Evolutionary conservation across 2,329 filamentous ascomycete species (phyloP).

Genomic region (Chrysoporthe puriensis): DNA sequence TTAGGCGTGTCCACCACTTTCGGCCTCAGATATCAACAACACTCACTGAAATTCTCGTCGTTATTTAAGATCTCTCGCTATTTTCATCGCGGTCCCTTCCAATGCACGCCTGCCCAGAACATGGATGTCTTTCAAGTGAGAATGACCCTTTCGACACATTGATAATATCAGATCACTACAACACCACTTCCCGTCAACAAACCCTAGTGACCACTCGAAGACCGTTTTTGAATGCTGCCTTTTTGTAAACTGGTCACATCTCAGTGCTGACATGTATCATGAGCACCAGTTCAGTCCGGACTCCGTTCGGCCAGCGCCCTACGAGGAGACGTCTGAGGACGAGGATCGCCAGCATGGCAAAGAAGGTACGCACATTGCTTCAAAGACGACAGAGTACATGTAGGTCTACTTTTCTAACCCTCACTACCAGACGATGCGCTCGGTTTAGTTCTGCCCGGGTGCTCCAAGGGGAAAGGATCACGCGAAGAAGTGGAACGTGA

Average conservation of each 20-base stretch:
- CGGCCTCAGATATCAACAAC: neutral
- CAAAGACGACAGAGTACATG: neutral
- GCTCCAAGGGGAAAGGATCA: conserved; percentile 7
- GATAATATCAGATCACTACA: neutral
- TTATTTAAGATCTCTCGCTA: neutral
- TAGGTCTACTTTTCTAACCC: neutral
- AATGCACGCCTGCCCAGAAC: neutral
- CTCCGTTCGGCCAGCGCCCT: conserved; percentile 10
- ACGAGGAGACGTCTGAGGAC: neutral
- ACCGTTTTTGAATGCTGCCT: neutral
- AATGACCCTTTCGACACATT: neutral
- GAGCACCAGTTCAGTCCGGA: conserved; percentile 14
- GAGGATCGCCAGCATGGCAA: neutral
- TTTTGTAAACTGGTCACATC: neutral
- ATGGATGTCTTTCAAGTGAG: neutral
- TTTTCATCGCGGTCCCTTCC: neutral
- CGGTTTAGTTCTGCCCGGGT: neutral
- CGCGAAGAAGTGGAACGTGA: conserved; percentile 18
- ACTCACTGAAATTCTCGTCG: neutral
- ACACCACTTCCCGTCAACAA: neutral
- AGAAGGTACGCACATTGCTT: neutral
- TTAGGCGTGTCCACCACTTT: neutral
- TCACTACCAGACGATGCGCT: neutral
- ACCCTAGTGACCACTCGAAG: neutral
- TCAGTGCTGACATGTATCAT: neutral